Conservation (phyloP, 257 asterid genomes). For the Buddleja alternifolia region DNA sequence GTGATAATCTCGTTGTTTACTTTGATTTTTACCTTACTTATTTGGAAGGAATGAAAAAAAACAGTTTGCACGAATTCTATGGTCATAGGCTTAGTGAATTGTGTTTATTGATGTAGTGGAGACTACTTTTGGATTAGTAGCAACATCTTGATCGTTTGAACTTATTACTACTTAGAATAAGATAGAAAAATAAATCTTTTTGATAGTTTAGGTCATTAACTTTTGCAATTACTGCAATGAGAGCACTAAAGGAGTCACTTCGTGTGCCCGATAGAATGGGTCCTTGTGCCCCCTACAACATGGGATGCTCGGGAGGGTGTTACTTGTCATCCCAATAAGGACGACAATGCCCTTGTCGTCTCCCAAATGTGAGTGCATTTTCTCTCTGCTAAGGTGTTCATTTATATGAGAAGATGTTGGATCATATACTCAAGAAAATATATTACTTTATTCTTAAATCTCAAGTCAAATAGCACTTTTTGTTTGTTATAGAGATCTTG, state of each 20-base stretch:
- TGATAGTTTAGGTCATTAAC: constrained; percentile 22
- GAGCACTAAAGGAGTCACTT: constrained; percentile 84
- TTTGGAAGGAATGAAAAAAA: not conserved
- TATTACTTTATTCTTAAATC: too few relatives aligned
- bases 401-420: too few relatives aligned
- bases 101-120: not conserved
- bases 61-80: not conserved
- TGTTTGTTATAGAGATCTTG: constrained; percentile 70
- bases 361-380: constrained; percentile 77
- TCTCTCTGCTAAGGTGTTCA: too few relatives aligned
- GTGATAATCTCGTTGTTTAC: constrained; percentile 6
- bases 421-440: too few relatives aligned
- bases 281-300: constrained; percentile 97
- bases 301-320: constrained; percentile 99
- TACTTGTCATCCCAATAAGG: constrained; percentile 65
- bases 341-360: constrained; percentile 67
- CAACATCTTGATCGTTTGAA: not conserved
- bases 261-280: constrained; percentile 98
- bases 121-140: not conserved
- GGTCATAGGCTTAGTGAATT: not conserved
- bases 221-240: constrained; percentile 84
- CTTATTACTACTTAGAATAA: not conserved
- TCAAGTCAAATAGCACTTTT: not conserved
- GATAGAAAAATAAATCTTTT: not conserved
- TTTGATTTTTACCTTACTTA: not conserved